These are phyloP conservation scores for Malus hybrid DNA, from an alignment of 331 rosid species.

Conservation along the genomic window DNA sequence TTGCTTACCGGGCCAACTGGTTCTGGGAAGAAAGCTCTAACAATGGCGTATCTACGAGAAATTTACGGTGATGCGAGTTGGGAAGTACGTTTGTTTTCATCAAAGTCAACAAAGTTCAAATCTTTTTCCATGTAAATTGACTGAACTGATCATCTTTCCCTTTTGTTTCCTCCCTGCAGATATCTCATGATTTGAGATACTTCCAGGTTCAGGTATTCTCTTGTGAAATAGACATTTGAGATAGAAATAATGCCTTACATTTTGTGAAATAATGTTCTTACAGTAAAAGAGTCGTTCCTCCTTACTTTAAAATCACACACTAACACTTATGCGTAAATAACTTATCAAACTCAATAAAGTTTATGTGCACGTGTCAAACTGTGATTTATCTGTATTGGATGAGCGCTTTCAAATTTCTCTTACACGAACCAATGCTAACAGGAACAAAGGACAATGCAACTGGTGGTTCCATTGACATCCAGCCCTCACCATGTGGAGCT, in stretches of 20 bases:
- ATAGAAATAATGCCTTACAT: no score
- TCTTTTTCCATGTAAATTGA: background rate
- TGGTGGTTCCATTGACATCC: slow-evolving; percentile 57
- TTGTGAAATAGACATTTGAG: background rate
- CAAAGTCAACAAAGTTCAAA: background rate
- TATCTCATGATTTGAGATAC: slow-evolving; percentile 57
- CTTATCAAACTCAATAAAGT: no score
- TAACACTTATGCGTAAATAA: no score
- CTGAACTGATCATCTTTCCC: slow-evolving; percentile 4
- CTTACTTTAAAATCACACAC: no score
- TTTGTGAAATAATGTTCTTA: no score
- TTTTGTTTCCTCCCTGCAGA: slow-evolving; percentile 39
- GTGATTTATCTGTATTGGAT: no score
- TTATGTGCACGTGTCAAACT: no score
- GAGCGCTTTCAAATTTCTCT: background rate
- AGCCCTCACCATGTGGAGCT: slow-evolving; percentile 78
- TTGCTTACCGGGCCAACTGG: slow-evolving; percentile 68
- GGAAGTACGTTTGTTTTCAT: slow-evolving; percentile 45
- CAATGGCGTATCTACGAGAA: slow-evolving; percentile 69
- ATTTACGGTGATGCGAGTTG: slow-evolving; percentile 59
- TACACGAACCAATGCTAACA: slow-evolving; percentile 20
- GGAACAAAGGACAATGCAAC: slow-evolving; percentile 63
- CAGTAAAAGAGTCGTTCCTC: no score
- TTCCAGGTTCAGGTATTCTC: slow-evolving; percentile 64
- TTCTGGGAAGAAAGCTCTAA: slow-evolving; percentile 61